Percentiles rank a stretch among this genome's conserved stretches.
These are phyloP conservation scores for Suhomyces sp. DNA, from an alignment of 805 yeast genomes.

Conservation along the genomic window DNA sequence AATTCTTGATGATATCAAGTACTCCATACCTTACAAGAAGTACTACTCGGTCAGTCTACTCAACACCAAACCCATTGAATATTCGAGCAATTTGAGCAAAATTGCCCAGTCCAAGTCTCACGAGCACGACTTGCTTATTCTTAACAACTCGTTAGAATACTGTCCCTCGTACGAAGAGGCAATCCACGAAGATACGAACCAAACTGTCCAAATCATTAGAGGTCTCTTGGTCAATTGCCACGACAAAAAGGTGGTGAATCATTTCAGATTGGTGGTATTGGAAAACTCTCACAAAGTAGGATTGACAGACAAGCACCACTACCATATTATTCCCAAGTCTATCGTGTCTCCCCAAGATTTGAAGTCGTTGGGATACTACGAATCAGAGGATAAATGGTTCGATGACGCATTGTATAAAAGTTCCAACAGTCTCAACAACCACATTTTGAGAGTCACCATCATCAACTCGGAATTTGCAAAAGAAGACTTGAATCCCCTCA, in stretches of 20 bases:
- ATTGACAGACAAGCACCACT: slow-evolving; percentile 31
- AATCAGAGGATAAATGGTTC: slow-evolving; percentile 9
- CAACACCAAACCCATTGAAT: slow-evolving; percentile 33
- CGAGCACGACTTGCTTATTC: slow-evolving; percentile 24
- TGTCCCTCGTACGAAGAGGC: slow-evolving; percentile 30
- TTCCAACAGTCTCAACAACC: slow-evolving; percentile 21
- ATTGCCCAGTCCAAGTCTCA: slow-evolving; percentile 9
- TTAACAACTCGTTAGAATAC: slow-evolving; percentile 33
- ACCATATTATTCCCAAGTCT: slow-evolving; percentile 27
- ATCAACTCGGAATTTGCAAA: slow-evolving; percentile 48
- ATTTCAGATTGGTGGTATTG: slow-evolving; percentile 30
- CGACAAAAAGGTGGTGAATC: slow-evolving; percentile 16
- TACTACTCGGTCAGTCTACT: slow-evolving; percentile 19
- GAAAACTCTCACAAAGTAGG: slow-evolving; percentile 20
- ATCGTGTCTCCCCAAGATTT: slow-evolving; percentile 29
- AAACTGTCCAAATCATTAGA: slow-evolving; percentile 23
- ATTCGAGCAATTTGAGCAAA: slow-evolving; percentile 23
- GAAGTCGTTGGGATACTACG: slow-evolving; percentile 12
- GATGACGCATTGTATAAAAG: slow-evolving; percentile 37
- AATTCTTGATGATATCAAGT: slow-evolving; percentile 57
- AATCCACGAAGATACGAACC: slow-evolving; percentile 14
- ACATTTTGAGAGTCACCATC: slow-evolving; percentile 49
- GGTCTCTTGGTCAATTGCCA: slow-evolving; percentile 27
- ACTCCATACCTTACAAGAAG: slow-evolving; percentile 14
- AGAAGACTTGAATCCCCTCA: slow-evolving; percentile 44